Conservation (phyloP, 2,329 filamentous ascomycete genomes). For the Sporothrix phasma region DNA sequence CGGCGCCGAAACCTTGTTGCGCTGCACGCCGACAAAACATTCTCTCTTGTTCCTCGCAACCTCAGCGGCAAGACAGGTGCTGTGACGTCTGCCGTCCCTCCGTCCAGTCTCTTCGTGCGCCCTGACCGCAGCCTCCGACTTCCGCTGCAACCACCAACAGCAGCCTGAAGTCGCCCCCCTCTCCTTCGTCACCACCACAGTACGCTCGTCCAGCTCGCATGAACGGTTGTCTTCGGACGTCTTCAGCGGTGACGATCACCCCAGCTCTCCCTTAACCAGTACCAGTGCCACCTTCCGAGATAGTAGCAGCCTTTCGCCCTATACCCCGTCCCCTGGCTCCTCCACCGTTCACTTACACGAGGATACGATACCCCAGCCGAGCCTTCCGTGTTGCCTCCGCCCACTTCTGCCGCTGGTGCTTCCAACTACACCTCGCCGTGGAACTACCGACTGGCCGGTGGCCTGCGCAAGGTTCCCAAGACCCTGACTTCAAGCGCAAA, state of each 20-base stretch:
- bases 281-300: slow-evolving; percentile 33
- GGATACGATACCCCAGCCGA: slow-evolving; percentile 24
- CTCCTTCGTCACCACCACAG: slow-evolving; percentile 30
- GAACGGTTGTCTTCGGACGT: slow-evolving; percentile 39
- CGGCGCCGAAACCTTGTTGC: slow-evolving; percentile 38
- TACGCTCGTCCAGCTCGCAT: slow-evolving; percentile 39
- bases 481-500: slow-evolving; percentile 36
- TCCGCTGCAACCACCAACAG: slow-evolving; percentile 2
- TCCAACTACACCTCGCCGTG: slow-evolving; percentile 37
- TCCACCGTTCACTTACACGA: slow-evolving; percentile 28
- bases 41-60: slow-evolving; percentile 37
- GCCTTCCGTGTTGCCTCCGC: neutral
- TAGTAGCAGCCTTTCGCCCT: slow-evolving; percentile 31
- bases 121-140: slow-evolving; percentile 18
- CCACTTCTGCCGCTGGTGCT: slow-evolving; percentile 19
- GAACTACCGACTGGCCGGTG: slow-evolving; percentile 46
- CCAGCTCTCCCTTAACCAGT: slow-evolving; percentile 37
- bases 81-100: slow-evolving; percentile 12
- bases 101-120: slow-evolving; percentile 13
- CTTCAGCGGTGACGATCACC: slow-evolving; percentile 38
- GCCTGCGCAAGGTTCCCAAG: slow-evolving; percentile 42
- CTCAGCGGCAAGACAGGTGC: neutral
- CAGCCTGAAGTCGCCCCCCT: slow-evolving; percentile 34
- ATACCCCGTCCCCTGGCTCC: slow-evolving; percentile 25
- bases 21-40: slow-evolving; percentile 49